Base-by-base conservation (phyloP, 2,329 filamentous ascomycete species). In the Periconia macrospinosa region DNA sequence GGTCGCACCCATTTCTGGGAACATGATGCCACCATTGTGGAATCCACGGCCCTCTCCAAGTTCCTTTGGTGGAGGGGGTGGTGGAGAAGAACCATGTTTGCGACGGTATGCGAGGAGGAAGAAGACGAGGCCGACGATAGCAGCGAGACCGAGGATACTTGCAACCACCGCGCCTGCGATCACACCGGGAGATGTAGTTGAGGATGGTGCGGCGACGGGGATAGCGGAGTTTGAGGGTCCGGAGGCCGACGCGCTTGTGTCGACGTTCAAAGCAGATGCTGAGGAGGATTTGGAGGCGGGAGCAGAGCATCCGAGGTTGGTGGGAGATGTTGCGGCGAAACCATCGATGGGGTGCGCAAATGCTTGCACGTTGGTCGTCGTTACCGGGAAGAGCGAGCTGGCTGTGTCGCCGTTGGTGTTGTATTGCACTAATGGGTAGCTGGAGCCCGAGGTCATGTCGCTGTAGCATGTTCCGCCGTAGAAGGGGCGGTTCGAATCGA, bases 301-400 rank as follows among this genome's bases (percentile, higher is more conserved):
- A 13, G 55, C 45, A 11, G 52, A 40, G 40, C 61, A 67, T 17
- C 59, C 59, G 20, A 65, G 15, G 11, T 40, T 47, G 8, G 59
- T 51, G 10, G 56, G 55, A 1, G 46, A 52, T 7, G 53, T 47
- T 13, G 41, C n/a, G 1, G 61, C 66, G 45, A 61, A 65, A 6
- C 67, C 67, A 42, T 70, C 67, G 46, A 70, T 67, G 18, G 65
- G 63, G 50, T 67, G 62, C 2, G 63, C 67, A 30, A 57, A 69
- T 1, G 63, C 62, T 46, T 68, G 58, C 7, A 50, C 59, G n/a
- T 51, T 51, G 18, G 54, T 43, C 8, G 49, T 37, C 1, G 40
- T 50, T 41, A 52, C 49, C 30, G 50, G 49, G 45, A 55, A 59
- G 15, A 53, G 47, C 42, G 55, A 44, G 46, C 57, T 45, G 13